phyloP scores from a whole-genome alignment of 78 protist genomes.

The Tieghemostelium lacteum region DNA sequence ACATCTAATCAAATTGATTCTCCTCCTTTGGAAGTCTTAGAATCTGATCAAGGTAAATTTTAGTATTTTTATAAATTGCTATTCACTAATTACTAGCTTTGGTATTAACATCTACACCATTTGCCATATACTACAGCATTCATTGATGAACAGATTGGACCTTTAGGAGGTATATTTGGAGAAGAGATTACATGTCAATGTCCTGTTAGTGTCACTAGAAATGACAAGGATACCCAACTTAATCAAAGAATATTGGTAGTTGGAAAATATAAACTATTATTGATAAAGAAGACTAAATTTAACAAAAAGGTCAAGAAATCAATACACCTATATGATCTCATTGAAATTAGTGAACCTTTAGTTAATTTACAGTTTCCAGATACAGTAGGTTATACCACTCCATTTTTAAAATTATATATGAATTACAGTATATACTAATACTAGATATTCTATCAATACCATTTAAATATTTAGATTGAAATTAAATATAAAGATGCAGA shows the following conservation, averaged over 20 bases:
- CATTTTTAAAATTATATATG: not conserved
- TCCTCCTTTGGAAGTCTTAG: too few species aligned
- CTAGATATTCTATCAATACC: not conserved
- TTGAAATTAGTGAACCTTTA: conserved; percentile 48
- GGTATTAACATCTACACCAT: too few species aligned
- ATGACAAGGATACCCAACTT: not conserved
- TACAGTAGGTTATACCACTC: conserved; percentile 5
- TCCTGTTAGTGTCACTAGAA: conserved; percentile 13
- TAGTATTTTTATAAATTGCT: too few species aligned
- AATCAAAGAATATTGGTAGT: conserved; percentile 47
- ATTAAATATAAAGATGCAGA: conserved; percentile 31
- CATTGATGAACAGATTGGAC: conserved; percentile 49
- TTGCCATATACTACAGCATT: too few species aligned
- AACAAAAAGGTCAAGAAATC: conserved; percentile 8
- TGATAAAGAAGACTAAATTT: conserved; percentile 41
- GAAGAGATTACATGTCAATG: conserved; percentile 70
- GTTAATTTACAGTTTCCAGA: conserved; percentile 3
- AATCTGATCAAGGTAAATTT: too few species aligned
- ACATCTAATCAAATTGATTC: too few species aligned
- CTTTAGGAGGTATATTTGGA: conserved; percentile 74
- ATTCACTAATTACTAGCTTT: too few species aligned
- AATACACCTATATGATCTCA: conserved; percentile 47
- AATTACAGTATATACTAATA: not conserved
- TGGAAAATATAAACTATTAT: conserved; percentile 39
- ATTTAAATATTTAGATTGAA: conserved; percentile 11